Conservation (phyloP, 2,329 filamentous ascomycete genomes). For the Albifimbria verrucaria region DNA sequence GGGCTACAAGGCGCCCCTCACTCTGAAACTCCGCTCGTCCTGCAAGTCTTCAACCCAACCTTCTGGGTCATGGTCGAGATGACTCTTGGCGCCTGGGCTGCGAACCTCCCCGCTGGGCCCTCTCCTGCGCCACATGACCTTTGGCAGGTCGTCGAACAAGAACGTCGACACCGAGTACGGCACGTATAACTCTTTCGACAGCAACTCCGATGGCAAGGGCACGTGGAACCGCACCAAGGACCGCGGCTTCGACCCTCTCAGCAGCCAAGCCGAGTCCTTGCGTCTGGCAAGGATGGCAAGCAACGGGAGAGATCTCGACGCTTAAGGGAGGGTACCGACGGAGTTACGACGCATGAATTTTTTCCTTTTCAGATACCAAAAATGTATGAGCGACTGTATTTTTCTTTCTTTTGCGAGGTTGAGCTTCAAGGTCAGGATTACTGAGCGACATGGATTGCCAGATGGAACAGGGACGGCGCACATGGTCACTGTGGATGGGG, state of each 20-base stretch:
- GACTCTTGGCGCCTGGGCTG: conserved; percentile 6
- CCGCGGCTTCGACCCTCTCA: neutral
- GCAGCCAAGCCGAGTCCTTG: neutral
- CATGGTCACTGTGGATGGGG: no score
- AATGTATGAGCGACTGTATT: neutral
- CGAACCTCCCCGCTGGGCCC: conserved; percentile 8
- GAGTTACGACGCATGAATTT: neutral
- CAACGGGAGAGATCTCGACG: neutral
- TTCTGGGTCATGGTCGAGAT: conserved; percentile 9
- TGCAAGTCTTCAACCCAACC: conserved; percentile 6
- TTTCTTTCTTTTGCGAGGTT: no score
- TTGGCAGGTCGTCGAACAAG: neutral
- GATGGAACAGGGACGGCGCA: no score
- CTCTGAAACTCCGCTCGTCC: conserved; percentile 5
- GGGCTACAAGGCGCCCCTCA: conserved; percentile 4
- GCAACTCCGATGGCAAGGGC: neutral
- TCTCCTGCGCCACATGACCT: conserved; percentile 1
- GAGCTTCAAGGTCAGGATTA: no score
- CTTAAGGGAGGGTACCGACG: neutral
- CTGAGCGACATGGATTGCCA: no score
- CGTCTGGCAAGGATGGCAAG: neutral
- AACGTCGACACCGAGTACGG: neutral
- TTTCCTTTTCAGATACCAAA: neutral
- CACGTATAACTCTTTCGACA: neutral
- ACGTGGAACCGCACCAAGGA: neutral